These are phyloP conservation scores for Carex cristatella DNA, from an alignment of 176 grass and related monocot species.

Conservation along the genomic window DNA sequence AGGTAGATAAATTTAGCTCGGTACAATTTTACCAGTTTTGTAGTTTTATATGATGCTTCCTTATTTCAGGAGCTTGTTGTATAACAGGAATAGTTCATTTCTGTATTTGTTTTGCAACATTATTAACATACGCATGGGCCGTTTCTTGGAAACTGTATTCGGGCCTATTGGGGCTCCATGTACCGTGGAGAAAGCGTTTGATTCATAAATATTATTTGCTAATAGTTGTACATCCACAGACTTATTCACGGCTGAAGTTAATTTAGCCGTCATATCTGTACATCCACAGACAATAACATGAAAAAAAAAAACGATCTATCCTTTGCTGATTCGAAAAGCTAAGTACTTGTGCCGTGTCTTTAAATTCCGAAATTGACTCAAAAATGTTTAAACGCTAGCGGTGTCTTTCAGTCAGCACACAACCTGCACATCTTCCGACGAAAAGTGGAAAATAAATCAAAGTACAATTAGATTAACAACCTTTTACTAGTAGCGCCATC, in stretches of 20 bases:
- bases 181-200: background rate
- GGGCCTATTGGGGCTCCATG: background rate
- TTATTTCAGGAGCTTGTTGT: background rate
- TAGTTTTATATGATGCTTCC: background rate
- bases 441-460: conserved; percentile 32
- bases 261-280: background rate
- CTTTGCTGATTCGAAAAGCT: background rate
- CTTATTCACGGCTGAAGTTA: background rate
- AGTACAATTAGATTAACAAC: conserved; percentile 39
- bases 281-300: background rate
- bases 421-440: conserved; percentile 28
- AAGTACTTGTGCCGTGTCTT: background rate
- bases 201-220: background rate
- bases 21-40: background rate
- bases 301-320: background rate
- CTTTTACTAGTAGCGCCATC: conserved; percentile 29
- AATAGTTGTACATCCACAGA: background rate
- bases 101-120: background rate
- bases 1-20: background rate
- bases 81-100: background rate
- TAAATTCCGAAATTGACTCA: background rate
- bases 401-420: background rate
- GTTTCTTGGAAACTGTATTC: background rate
- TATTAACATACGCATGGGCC: background rate
- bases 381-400: background rate